A percentile compares a stretch with the other conserved stretches of the same genome.
Evolutionary conservation across 2,329 filamentous ascomycete species (phyloP).

Genomic region (Furcasterigmium furcatum): DNA sequence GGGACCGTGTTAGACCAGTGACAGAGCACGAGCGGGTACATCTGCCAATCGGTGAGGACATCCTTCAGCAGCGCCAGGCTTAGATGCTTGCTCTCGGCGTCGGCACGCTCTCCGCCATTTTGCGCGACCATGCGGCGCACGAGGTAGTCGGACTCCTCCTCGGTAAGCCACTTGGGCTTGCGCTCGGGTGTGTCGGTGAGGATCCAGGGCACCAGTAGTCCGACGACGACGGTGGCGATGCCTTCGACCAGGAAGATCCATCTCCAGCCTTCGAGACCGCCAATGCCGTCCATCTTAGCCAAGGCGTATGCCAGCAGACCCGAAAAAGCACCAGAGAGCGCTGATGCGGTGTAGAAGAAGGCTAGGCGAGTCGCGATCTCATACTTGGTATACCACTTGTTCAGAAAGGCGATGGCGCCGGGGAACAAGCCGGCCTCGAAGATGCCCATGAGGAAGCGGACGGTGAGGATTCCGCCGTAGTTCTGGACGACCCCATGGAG

Average conservation of each 20-base stretch:
- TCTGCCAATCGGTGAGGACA: slow-evolving; percentile 9
- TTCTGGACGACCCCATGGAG: slow-evolving; percentile 22
- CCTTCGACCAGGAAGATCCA: slow-evolving; percentile 37
- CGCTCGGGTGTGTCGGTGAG: too few relatives aligned
- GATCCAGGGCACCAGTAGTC: too few relatives aligned
- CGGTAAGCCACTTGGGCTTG: too few relatives aligned
- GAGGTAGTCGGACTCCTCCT: too few relatives aligned
- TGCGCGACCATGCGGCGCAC: too few relatives aligned
- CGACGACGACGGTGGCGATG: too few relatives aligned
- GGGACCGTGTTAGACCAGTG: slow-evolving; percentile 38
- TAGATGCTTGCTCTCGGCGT: too few relatives aligned
- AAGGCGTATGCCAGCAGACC: slow-evolving; percentile 55
- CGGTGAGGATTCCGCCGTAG: slow-evolving; percentile 26
- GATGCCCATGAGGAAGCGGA: slow-evolving; percentile 53
- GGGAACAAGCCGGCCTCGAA: slow-evolving; percentile 46
- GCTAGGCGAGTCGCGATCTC: slow-evolving; percentile 22
- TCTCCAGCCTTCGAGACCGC: slow-evolving; percentile 49
- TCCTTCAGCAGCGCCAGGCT: too few relatives aligned
- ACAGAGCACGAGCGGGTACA: slow-evolving; percentile 35
- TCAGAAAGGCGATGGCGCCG: slow-evolving; percentile 21
- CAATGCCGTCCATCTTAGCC: slow-evolving; percentile 47
- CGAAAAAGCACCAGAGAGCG: slow-evolving; percentile 51
- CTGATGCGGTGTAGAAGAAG: slow-evolving; percentile 36
- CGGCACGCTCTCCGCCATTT: too few relatives aligned
- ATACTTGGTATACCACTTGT: slow-evolving; percentile 24